These are phyloP conservation scores for Trichoderma sp. DNA, from an alignment of 2,329 filamentous ascomycete genomes.

Conservation along the genomic window DNA sequence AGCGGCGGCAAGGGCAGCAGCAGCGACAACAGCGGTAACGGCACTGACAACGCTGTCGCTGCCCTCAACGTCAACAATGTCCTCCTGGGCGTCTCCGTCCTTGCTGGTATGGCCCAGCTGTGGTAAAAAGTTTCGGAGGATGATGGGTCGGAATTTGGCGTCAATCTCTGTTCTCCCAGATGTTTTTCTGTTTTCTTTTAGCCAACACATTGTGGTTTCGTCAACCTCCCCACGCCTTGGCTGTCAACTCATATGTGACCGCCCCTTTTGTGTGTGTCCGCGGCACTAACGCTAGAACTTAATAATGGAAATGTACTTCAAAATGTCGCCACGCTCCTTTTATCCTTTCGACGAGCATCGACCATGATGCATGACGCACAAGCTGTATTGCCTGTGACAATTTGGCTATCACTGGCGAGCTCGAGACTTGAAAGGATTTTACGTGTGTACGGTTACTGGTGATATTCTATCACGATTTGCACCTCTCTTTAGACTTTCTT, in stretches of 20 bases:
- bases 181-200: conserved; percentile 38
- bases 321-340: conserved; percentile 23
- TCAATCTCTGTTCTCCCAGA: conserved; percentile 38
- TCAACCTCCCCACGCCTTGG: conserved; percentile 29
- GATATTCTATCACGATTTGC: conserved; percentile 23
- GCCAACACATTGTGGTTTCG: conserved; percentile 39
- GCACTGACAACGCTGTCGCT: conserved; percentile 45
- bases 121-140: conserved; percentile 45
- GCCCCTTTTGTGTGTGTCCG: conserved; percentile 18
- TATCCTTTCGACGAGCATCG: conserved; percentile 5
- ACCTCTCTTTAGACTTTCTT: conserved; percentile 17
- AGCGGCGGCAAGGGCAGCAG: conserved; percentile 24
- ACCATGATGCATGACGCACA: conserved; percentile 17
- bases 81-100: conserved; percentile 47
- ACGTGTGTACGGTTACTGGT: conserved; percentile 21
- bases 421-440: conserved; percentile 7
- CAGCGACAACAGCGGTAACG: conserved; percentile 31
- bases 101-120: conserved; percentile 52
- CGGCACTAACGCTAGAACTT: conserved; percentile 44
- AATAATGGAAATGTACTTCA: conserved; percentile 46
- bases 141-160: conserved; percentile 38
- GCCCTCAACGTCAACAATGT: conserved; percentile 48
- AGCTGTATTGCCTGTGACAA: not conserved
- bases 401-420: not conserved
- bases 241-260: conserved; percentile 22